A percentile compares a stretch with the other conserved stretches of the same genome.
Evolutionary conservation across 2,329 filamentous ascomycete genomes (phyloP).

Genomic region (Dendryphion nanum): DNA sequence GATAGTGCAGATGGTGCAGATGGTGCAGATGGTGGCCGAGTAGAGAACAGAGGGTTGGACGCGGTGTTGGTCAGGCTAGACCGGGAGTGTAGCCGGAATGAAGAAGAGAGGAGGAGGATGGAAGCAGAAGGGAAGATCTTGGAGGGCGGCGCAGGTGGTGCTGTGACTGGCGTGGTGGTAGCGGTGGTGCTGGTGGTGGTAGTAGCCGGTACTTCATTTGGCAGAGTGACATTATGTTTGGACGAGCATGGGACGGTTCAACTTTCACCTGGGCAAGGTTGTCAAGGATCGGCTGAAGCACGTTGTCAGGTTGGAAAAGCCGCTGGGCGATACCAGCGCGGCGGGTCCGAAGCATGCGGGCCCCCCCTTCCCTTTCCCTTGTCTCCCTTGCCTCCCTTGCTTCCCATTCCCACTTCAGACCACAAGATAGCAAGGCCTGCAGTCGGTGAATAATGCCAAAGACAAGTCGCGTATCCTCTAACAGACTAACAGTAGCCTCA

Average conservation of each 20-base stretch:
- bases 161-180: no score
- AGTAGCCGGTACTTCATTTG: constrained; percentile 33
- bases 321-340: constrained; percentile 8
- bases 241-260: background rate
- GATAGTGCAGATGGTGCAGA: no score
- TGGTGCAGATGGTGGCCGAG: no score
- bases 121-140: constrained; percentile 15
- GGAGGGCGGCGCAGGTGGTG: constrained; percentile 4
- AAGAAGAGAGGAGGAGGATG: constrained; percentile 11
- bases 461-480: no score
- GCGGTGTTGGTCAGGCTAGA: constrained; percentile 3
- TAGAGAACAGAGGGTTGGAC: no score
- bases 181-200: constrained; percentile 23
- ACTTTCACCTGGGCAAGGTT: constrained; percentile 5
- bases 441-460: no score
- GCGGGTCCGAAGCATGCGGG: background rate
- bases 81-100: constrained; percentile 11
- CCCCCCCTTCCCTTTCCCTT: background rate
- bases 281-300: constrained; percentile 12
- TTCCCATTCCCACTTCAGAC: no score
- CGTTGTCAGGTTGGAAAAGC: constrained; percentile 11
- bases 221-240: constrained; percentile 15
- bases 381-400: background rate
- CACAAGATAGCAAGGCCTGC: no score
- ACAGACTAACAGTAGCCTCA: no score